Evolutionary conservation across 345 rosid genomes (phyloP).

Genomic region (Populus tremula): DNA sequence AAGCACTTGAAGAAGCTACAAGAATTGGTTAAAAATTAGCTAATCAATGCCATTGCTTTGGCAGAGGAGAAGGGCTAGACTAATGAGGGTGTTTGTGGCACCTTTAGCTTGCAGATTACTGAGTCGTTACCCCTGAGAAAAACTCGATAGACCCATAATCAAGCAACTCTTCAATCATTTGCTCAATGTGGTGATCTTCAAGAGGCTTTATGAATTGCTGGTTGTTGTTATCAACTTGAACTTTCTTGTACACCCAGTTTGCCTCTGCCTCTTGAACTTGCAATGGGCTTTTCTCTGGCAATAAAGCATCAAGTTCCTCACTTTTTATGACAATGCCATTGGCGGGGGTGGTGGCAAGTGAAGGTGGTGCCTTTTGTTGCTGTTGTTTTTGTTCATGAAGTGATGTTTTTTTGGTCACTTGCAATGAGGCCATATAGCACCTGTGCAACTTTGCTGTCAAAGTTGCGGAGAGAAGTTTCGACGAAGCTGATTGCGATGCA

Average conservation of each 20-base stretch:
- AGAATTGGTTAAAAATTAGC: constrained; percentile 37
- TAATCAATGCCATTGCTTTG: constrained; percentile 21
- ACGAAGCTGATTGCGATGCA: constrained; percentile 59
- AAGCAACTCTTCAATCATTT: constrained; percentile 90
- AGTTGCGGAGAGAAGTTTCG: constrained; percentile 88
- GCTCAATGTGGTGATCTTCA: constrained; percentile 91
- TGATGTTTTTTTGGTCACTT: constrained; percentile 64
- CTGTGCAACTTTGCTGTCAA: constrained; percentile 84
- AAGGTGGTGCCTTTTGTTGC: constrained; percentile 20
- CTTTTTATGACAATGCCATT: constrained; percentile 28
- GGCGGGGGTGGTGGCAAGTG: constrained; percentile 13
- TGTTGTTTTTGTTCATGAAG: constrained; percentile 23
- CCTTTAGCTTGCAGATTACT: constrained; percentile 17
- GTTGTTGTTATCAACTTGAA: constrained; percentile 22
- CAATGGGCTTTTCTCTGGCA: constrained; percentile 33
- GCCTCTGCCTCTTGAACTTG: constrained; percentile 36
- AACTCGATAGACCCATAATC: constrained; percentile 82
- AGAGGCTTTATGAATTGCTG: constrained; percentile 46
- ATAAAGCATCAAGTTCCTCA: constrained; percentile 18
- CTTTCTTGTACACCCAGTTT: constrained; percentile 45
- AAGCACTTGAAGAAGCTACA: constrained; percentile 7
- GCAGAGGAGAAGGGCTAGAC: constrained; percentile 2
- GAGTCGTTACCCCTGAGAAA: constrained; percentile 46
- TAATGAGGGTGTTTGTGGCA: not conserved
- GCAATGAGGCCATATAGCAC: constrained; percentile 94